These are phyloP conservation scores for Penicillium herquei DNA, from an alignment of 495 filamentous ascomycete species.

Conservation along the genomic window DNA sequence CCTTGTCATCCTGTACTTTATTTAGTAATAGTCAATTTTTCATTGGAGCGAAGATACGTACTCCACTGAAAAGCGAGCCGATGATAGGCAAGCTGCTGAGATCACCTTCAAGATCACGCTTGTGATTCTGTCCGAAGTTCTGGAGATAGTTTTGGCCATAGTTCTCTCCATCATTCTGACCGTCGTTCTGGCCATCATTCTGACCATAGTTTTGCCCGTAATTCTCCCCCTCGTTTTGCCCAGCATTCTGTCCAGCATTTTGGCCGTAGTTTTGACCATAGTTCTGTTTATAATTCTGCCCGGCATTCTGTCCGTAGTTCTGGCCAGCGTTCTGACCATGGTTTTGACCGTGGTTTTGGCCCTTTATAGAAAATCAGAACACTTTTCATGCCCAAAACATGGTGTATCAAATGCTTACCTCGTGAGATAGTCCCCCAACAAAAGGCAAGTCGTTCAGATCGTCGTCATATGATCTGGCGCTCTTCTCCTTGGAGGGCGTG, in stretches of 20 bases:
- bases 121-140: constrained; percentile 10
- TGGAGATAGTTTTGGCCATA: constrained; percentile 8
- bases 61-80: constrained; percentile 11
- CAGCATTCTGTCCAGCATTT: constrained; percentile 11
- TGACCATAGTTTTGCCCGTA: constrained; percentile 4
- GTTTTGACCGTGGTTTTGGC: constrained; percentile 2
- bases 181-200: constrained; percentile 10
- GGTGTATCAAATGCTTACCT: not conserved
- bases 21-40: not conserved
- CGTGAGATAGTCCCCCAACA: not conserved
- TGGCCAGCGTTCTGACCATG: constrained; percentile 2
- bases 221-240: constrained; percentile 8
- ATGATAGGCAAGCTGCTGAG: constrained; percentile 16
- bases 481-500: not conserved
- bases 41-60: not conserved
- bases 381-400: not conserved
- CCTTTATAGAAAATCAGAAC: not conserved
- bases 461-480: constrained; percentile 1
- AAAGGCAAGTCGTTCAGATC: constrained; percentile 7
- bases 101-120: constrained; percentile 5
- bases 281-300: constrained; percentile 8
- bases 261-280: constrained; percentile 5
- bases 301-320: constrained; percentile 5
- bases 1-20: not conserved
- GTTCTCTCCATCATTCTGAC: constrained; percentile 10